These are phyloP conservation scores for Trichoderma breve DNA, from an alignment of 2,329 filamentous ascomycete genomes.

Conservation along the genomic window DNA sequence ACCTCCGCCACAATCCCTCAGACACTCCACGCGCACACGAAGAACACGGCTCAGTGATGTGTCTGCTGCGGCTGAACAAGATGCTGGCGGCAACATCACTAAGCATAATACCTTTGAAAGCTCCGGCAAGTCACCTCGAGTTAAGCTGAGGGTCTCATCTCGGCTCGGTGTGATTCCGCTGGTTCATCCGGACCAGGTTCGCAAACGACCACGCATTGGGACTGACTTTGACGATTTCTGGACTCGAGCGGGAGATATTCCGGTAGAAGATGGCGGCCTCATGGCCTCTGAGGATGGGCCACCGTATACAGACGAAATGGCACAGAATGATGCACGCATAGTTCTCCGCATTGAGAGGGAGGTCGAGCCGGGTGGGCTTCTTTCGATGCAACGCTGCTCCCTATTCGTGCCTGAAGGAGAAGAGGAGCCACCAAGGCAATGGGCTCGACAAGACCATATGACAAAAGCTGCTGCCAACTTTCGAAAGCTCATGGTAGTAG, in stretches of 20 bases:
- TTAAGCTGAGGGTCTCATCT: constrained; percentile 46
- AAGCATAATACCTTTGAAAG: constrained; percentile 25
- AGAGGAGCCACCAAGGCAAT: constrained; percentile 75
- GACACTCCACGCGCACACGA: constrained; percentile 43
- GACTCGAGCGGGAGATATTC: constrained; percentile 47
- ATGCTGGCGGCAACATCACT: constrained; percentile 19
- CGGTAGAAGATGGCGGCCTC: constrained; percentile 59
- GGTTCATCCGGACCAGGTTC: constrained; percentile 58
- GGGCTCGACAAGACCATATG: constrained; percentile 84
- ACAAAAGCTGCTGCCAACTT: constrained; percentile 77
- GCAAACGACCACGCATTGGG: constrained; percentile 52
- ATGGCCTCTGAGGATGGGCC: constrained; percentile 54
- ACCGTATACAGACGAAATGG: constrained; percentile 59
- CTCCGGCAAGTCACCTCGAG: constrained; percentile 41
- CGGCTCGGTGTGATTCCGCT: constrained; percentile 48
- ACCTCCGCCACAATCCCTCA: constrained; percentile 39
- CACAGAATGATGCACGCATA: constrained; percentile 65
- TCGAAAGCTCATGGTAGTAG: constrained; percentile 72
- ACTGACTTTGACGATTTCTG: constrained; percentile 59
- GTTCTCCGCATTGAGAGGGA: constrained; percentile 70
- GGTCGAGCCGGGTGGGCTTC: constrained; percentile 68
- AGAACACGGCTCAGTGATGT: constrained; percentile 41
- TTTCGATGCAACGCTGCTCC: constrained; percentile 69
- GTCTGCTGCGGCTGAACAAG: constrained; percentile 22
- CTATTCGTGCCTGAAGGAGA: constrained; percentile 69